A percentile compares a stretch with the other conserved stretches of the same genome.
phyloP scores from a whole-genome alignment of 2,329 filamentous ascomycete species.

The Emmonsiellopsis sp. region DNA sequence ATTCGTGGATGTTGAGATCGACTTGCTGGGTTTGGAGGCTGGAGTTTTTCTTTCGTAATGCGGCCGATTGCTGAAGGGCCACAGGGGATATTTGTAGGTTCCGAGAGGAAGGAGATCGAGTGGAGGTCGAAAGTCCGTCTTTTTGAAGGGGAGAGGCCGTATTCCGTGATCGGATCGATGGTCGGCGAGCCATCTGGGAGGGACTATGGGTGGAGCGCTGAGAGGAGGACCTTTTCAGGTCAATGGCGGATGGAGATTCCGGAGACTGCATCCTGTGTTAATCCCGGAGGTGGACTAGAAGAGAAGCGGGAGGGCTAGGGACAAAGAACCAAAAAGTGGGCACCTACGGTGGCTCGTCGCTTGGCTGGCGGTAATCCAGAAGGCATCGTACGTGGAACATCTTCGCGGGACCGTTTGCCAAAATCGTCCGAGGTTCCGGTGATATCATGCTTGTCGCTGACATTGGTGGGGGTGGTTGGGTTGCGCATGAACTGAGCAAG shows the following conservation, averaged over 20 bases:
- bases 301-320: constrained; percentile 13
- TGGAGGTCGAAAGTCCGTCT: constrained; percentile 1
- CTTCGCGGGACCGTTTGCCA: constrained; percentile 34
- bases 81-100: not conserved
- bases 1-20: constrained; percentile 29
- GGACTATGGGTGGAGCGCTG: constrained; percentile 21
- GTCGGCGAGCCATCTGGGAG: constrained; percentile 15
- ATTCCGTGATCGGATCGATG: constrained; percentile 24
- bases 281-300: constrained; percentile 24
- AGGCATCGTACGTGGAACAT: constrained; percentile 30
- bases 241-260: constrained; percentile 24
- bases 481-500: constrained; percentile 30
- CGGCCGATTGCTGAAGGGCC: constrained; percentile 9
- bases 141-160: not conserved
- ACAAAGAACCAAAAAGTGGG: constrained; percentile 27
- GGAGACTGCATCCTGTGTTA: constrained; percentile 33
- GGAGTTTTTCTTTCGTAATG: constrained; percentile 21
- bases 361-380: constrained; percentile 31
- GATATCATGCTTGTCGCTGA: constrained; percentile 12
- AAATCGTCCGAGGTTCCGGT: constrained; percentile 22
- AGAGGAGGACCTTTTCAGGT: constrained; percentile 23
- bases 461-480: constrained; percentile 13
- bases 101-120: constrained; percentile 18
- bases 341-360: constrained; percentile 38
- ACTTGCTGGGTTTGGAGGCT: constrained; percentile 19